These are phyloP conservation scores for Paxillus involutus DNA, from an alignment of 768 basidiomycete genomes.

Conservation along the genomic window DNA sequence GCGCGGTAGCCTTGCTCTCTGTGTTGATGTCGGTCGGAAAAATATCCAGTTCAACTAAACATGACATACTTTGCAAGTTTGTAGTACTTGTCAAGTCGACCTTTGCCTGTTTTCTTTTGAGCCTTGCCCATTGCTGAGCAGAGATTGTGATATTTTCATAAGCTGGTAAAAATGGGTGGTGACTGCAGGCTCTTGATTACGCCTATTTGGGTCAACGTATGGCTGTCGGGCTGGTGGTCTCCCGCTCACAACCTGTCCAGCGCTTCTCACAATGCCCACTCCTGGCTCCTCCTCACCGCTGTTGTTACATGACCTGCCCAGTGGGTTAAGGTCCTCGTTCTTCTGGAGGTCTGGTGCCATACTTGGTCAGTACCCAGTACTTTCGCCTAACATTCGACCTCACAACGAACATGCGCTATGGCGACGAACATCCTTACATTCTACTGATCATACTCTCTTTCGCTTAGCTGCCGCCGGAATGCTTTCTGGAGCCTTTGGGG, in stretches of 20 bases:
- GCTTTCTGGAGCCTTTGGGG: conserved; percentile 65
- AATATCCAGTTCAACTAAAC: conserved; percentile 1
- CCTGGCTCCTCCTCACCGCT: conserved; percentile 29
- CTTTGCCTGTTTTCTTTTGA: conserved; percentile 97
- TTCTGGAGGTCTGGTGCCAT: conserved; percentile 45
- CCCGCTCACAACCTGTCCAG: too few species aligned
- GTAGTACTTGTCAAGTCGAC: conserved; percentile 96
- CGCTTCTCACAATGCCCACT: conserved; percentile 16
- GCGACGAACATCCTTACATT: neutral
- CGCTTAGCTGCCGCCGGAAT: conserved; percentile 47
- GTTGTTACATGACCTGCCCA: conserved; percentile 13
- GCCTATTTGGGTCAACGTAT: conserved; percentile 9
- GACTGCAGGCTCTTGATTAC: conserved; percentile 12
- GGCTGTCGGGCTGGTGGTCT: too few species aligned
- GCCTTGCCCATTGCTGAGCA: conserved; percentile 57
- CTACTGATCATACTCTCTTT: neutral
- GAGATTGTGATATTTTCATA: neutral
- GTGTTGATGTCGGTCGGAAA: conserved; percentile 13
- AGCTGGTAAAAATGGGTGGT: neutral
- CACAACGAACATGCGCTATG: neutral
- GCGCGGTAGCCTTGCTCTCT: conserved; percentile 99
- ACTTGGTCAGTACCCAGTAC: conserved; percentile 32
- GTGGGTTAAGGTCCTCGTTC: conserved; percentile 18
- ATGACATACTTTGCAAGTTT: conserved; percentile 79
- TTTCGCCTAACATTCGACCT: neutral